Evolutionary conservation across 2,329 filamentous ascomycete genomes (phyloP), one percentile per base, ranked within the genome.

Genomic region (Penicillium fuscoglaucum): DNA sequence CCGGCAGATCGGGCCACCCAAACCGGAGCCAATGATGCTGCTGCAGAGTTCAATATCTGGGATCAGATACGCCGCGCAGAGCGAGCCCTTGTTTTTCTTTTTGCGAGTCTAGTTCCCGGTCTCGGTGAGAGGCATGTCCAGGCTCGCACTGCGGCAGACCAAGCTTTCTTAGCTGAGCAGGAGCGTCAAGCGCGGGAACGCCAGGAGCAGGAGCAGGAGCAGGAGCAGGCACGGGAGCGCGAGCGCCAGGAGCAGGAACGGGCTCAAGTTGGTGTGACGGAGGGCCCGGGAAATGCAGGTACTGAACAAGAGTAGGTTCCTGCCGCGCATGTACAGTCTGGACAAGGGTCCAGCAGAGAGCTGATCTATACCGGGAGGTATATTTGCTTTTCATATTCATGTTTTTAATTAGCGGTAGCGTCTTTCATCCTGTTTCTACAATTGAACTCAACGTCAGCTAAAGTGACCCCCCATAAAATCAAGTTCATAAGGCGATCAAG

Each of bases 101-200:
- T 88, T 35, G 85, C 84, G 0, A 86, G 83, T 70, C 68, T 88
- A 50, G 82, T 85, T 68, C 85, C 85, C 0, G 85, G 85, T 0
- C 78, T 88, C 28, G 85, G 85, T 0, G 85, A 88, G 68, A 76
- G 83, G 8, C 83, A 86, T 68, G 82, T 87, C 15, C 76, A 80
- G 61, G 84, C 82, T 28, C 77, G 82, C 58, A 80, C 83, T 64
- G 80, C 82, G 53, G 77, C 81, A 17, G 78, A 82, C 61, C 76
- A 71, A 58, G 68, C 68, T 17, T 66, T 72, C 57, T 58, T 66
- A 43, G 66, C 41, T 24, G 51, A 53, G 26, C 50, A 35, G 6
- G 60, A 58, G 49, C 52, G 28, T 9, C 33, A 17, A 12, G 48
- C n/a, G 6, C 48, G 49, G n/a, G 41, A 54, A 26, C 60, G 55